Evolutionary conservation across 805 yeast genomes (phyloP).

Genomic region (Saccharomycopsis oosterbeekiorum): DNA sequence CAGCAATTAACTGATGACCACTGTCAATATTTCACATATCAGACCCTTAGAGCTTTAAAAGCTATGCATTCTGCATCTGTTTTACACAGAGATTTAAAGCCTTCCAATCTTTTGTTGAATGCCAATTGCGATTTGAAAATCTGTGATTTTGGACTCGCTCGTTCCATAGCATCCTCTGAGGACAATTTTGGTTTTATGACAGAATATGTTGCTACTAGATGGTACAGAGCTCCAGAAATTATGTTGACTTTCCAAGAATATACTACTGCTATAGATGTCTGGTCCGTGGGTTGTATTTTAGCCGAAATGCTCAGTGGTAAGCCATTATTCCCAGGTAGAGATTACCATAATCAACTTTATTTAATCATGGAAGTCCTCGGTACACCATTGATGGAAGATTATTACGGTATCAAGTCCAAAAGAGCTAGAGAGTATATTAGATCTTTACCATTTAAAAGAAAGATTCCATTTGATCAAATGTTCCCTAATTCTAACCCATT

Average conservation of each 20-base stretch:
- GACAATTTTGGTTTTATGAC: slow-evolving; percentile 49
- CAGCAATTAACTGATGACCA: slow-evolving; percentile 56
- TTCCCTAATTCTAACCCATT: slow-evolving; percentile 39
- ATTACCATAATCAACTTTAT: slow-evolving; percentile 58
- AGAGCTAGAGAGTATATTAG: slow-evolving; percentile 71
- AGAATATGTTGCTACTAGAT: slow-evolving; percentile 76
- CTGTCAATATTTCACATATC: slow-evolving; percentile 60
- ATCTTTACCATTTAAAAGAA: slow-evolving; percentile 52
- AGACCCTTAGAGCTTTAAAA: slow-evolving; percentile 59
- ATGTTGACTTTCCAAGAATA: slow-evolving; percentile 67
- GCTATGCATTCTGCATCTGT: slow-evolving; percentile 65
- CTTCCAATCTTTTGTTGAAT: slow-evolving; percentile 58
- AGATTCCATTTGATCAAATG: slow-evolving; percentile 40
- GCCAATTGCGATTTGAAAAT: slow-evolving; percentile 66
- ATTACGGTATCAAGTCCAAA: slow-evolving; percentile 60
- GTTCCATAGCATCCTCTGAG: slow-evolving; percentile 42
- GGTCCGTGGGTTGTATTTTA: slow-evolving; percentile 74
- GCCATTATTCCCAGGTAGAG: slow-evolving; percentile 69
- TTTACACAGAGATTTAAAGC: slow-evolving; percentile 69
- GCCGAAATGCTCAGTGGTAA: slow-evolving; percentile 56
- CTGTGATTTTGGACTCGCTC: slow-evolving; percentile 71
- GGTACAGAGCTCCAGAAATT: slow-evolving; percentile 81
- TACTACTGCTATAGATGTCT: slow-evolving; percentile 66
- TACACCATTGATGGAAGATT: slow-evolving; percentile 65
- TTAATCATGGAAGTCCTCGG: slow-evolving; percentile 62